A percentile compares a stretch with the other conserved stretches of the same genome.
These are phyloP conservation scores for Penicillium paneum DNA, from an alignment of 2,329 filamentous ascomycete species.

Conservation along the genomic window DNA sequence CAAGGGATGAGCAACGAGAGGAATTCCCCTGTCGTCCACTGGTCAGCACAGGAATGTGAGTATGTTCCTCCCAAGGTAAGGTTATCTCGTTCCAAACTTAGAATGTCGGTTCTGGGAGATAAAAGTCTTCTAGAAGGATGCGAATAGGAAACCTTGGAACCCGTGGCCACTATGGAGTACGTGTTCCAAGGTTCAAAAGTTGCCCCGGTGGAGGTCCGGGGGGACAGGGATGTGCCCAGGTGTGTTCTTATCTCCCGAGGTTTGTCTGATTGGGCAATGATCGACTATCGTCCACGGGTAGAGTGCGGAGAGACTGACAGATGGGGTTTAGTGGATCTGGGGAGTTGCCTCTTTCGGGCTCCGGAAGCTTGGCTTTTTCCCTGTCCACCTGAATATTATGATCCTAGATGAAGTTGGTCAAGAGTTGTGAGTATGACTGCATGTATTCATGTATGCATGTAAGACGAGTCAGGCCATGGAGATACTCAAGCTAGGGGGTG, in stretches of 20 bases:
- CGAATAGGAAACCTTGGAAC: background rate
- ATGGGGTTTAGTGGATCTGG: constrained; percentile 15
- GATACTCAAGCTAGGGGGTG: background rate
- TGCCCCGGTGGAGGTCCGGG: background rate
- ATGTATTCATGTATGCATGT: background rate
- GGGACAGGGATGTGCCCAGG: background rate
- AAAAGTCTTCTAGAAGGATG: background rate
- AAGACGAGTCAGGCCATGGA: background rate
- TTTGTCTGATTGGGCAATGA: constrained; percentile 13
- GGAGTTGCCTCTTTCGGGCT: constrained; percentile 5
- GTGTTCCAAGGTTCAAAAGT: too few relatives aligned
- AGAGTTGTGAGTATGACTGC: background rate
- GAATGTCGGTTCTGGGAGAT: background rate
- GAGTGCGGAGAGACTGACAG: constrained; percentile 20
- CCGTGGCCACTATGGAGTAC: background rate
- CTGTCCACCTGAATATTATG: too few relatives aligned
- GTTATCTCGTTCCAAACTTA: background rate
- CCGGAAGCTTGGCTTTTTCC: constrained; percentile 13
- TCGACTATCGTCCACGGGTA: constrained; percentile 11
- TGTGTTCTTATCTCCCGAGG: background rate
- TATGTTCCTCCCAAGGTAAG: background rate
- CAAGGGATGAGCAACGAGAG: constrained; percentile 2
- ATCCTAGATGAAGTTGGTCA: background rate
- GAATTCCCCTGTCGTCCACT: background rate
- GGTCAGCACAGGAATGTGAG: background rate